These are phyloP conservation scores for Hyaloperonospora arabidopsidis DNA, from an alignment of 352 stramenopile genomes.

Conservation along the genomic window DNA sequence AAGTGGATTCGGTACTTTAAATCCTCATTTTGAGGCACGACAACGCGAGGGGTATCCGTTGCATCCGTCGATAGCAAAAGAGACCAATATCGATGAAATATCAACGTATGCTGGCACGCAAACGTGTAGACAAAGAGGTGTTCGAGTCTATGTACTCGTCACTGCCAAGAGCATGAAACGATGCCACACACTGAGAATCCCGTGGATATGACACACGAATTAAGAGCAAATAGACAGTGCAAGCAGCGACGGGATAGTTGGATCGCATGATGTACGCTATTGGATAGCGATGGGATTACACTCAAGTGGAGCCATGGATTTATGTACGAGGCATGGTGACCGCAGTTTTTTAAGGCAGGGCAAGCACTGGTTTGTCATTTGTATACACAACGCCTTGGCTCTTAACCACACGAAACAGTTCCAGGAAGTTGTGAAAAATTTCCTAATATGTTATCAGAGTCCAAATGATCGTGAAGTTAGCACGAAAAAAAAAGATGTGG, in stretches of 20 bases:
- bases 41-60: too few species aligned
- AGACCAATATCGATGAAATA: too few species aligned
- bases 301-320: slow-evolving; percentile 41
- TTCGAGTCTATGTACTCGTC: too few species aligned
- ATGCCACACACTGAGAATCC: too few species aligned
- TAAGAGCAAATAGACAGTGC: slow-evolving; percentile 30
- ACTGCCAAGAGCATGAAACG: too few species aligned
- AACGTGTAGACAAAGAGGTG: too few species aligned
- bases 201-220: too few species aligned
- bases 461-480: neutral
- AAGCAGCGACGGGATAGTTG: slow-evolving; percentile 41
- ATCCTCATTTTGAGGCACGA: too few species aligned
- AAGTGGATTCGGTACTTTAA: too few species aligned
- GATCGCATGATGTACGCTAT: slow-evolving; percentile 37
- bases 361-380: slow-evolving; percentile 42
- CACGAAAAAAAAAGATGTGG: neutral
- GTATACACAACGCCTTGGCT: slow-evolving; percentile 42
- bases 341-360: slow-evolving; percentile 37
- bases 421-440: slow-evolving; percentile 41
- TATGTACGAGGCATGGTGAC: slow-evolving; percentile 44
- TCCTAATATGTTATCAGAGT: slow-evolving; percentile 18
- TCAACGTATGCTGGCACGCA: too few species aligned
- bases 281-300: slow-evolving; percentile 29
- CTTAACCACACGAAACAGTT: slow-evolving; percentile 50
- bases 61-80: too few species aligned